Percentiles rank a stretch among this genome's conserved stretches.
Conservation (phyloP, 2,329 filamentous ascomycete species). For the Onygenales sp. region DNA sequence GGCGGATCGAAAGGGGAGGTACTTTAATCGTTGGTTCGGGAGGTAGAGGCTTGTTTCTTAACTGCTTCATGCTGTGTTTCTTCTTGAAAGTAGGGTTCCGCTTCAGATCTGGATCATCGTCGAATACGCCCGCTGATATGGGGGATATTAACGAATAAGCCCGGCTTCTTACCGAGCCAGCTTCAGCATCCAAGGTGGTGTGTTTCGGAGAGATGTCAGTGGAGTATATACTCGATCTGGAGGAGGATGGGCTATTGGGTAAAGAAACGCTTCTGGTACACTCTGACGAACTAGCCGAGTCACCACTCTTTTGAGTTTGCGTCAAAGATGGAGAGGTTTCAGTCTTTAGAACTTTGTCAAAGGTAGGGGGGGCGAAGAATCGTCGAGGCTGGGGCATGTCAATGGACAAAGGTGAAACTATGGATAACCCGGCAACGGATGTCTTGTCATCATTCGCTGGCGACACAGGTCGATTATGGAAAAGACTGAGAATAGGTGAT, state of each 20-base stretch:
- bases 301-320: not conserved
- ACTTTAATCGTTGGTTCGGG: constrained; percentile 24
- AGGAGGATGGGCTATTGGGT: not conserved
- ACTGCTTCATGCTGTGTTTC: constrained; percentile 17
- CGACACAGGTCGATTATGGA: not conserved
- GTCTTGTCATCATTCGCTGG: not conserved
- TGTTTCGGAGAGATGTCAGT: not conserved
- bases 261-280: not conserved
- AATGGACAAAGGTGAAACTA: constrained; percentile 15
- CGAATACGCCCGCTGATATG: constrained; percentile 21
- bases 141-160: constrained; percentile 17
- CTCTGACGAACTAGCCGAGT: constrained; percentile 1
- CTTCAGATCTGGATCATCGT: constrained; percentile 16
- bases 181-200: not conserved
- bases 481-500: constrained; percentile 1
- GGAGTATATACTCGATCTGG: constrained; percentile 3
- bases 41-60: constrained; percentile 33
- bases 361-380: constrained; percentile 5
- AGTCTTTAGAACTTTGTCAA: not conserved
- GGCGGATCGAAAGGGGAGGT: constrained; percentile 20
- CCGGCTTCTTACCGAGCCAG: not conserved
- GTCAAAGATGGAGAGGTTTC: constrained; percentile 1
- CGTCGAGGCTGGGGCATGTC: constrained; percentile 14
- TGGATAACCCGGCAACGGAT: constrained; percentile 8
- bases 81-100: constrained; percentile 12